A percentile compares a stretch with the other conserved stretches of the same genome.
Conservation (phyloP, 495 filamentous ascomycete genomes). For the Aspergillus indologenus region DNA sequence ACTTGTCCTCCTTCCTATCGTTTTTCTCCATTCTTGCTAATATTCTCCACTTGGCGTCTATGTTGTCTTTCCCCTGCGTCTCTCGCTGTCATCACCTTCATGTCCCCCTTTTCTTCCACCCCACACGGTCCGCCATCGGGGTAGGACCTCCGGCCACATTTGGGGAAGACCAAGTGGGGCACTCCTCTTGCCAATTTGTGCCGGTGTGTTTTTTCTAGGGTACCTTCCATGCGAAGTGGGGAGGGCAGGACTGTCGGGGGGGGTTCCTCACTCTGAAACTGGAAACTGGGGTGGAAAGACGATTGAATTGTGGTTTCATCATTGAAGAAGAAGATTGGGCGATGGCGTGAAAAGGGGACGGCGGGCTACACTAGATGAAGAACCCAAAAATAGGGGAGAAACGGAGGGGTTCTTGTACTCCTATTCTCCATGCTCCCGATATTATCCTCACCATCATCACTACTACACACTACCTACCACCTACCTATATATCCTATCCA, state of each 20-base stretch:
- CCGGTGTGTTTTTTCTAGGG: neutral
- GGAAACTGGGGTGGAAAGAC: neutral
- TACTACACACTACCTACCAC: conserved; percentile 2
- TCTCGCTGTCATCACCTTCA: neutral
- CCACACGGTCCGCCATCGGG: neutral
- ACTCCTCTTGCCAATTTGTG: neutral
- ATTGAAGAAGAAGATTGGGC: neutral
- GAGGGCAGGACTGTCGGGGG: neutral
- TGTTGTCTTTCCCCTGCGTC: neutral
- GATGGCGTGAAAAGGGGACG: conserved; percentile 1
- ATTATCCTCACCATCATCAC: neutral
- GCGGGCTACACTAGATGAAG: neutral
- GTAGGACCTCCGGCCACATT: neutral
- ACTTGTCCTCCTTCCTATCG: neutral
- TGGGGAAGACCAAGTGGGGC: neutral
- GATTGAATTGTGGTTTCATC: neutral
- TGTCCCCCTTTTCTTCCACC: neutral
- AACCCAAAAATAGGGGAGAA: conserved; percentile 1
- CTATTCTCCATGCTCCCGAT: neutral
- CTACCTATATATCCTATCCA: neutral
- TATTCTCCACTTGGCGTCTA: conserved; percentile 24
- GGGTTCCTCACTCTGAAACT: neutral
- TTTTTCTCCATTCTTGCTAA: conserved; percentile 15
- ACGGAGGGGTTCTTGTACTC: neutral
- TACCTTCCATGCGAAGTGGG: neutral